Evolutionary conservation across 2,329 filamentous ascomycete genomes (phyloP), one percentile per base, ranked within the genome.

Genomic region (Diaporthe ilicicola): DNA sequence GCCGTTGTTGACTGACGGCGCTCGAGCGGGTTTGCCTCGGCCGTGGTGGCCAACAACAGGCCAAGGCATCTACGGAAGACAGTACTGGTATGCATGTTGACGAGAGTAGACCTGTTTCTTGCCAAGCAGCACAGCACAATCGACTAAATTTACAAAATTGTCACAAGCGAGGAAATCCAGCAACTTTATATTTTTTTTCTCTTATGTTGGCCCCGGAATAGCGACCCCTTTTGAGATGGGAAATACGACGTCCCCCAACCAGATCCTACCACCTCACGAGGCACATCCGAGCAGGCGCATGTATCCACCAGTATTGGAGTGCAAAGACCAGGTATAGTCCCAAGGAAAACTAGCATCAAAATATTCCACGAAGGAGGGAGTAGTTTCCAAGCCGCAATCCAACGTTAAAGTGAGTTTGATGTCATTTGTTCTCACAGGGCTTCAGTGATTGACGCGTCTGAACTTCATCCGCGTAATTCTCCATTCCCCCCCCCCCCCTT

Each of bases 1-100:
- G 75, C 75, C 6, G 75, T 76, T 12, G 37, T 46, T 22, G 65
- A 67, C 46, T 71, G 44, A 27, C 64, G 62, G 24, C 55, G 42
- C 54, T 68, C 46, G 34, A 68, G 32, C 24, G 69, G 54, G 22
- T 39, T 71, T 24, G 37, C 39, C 6, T 34, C 54, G 24, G 34
- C 37, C 22, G 48, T 59, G 29, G 37, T n/a, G 39, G 48, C 34
- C 27, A 67, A 56, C 6, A 68, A 12, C 6, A 71, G 64, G 54
- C 64, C 34, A 24, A 70, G 69, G 37, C 50, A 61, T 39, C 7
- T 48, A 59, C 7, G n/a, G 2, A 61, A 24, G 44, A n/a, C 22
- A 37, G 44, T 22, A 34, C 32, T 34, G 32, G 32, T 34, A 24
- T 32, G 24, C 69, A 70, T 70, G n/a, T 54, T 12, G 44, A 54